Evolutionary conservation across 2,329 filamentous ascomycete species (phyloP).

Genomic region (Phoma sp.): DNA sequence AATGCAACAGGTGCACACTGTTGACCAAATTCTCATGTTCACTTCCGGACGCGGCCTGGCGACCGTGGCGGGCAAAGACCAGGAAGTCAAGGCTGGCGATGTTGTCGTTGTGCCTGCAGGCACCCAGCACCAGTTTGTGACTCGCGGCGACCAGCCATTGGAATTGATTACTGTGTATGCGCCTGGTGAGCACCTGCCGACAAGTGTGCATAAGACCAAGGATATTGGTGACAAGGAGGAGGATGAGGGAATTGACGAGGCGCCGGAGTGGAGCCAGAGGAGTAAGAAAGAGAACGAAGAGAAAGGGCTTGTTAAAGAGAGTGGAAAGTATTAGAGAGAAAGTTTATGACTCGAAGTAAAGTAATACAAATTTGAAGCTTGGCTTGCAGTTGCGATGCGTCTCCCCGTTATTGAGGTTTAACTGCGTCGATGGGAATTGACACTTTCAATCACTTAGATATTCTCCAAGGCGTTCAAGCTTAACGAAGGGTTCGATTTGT

Average conservation of each 20-base stretch:
- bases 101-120: conserved; percentile 68
- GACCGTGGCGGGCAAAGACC: conserved; percentile 64
- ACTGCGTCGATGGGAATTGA: too few species aligned
- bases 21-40: conserved; percentile 70
- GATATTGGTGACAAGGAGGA: conserved; percentile 68
- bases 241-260: conserved; percentile 65
- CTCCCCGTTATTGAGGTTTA: too few species aligned
- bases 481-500: too few species aligned
- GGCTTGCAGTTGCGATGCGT: too few species aligned
- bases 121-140: conserved; percentile 70
- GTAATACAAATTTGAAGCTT: too few species aligned
- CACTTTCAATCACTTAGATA: too few species aligned
- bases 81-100: conserved; percentile 61
- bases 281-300: conserved; percentile 65
- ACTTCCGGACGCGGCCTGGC: conserved; percentile 65
- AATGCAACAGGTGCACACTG: conserved; percentile 55
- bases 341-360: too few species aligned
- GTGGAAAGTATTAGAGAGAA: conserved; percentile 35
- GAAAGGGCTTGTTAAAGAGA: conserved; percentile 59
- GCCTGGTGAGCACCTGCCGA: conserved; percentile 66
- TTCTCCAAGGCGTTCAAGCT: too few species aligned
- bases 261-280: conserved; percentile 64
- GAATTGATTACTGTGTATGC: conserved; percentile 69
- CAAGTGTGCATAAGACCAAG: conserved; percentile 67
- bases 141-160: conserved; percentile 63